These are phyloP conservation scores for Amanita exitialis DNA, from an alignment of 768 basidiomycete genomes.

Conservation along the genomic window DNA sequence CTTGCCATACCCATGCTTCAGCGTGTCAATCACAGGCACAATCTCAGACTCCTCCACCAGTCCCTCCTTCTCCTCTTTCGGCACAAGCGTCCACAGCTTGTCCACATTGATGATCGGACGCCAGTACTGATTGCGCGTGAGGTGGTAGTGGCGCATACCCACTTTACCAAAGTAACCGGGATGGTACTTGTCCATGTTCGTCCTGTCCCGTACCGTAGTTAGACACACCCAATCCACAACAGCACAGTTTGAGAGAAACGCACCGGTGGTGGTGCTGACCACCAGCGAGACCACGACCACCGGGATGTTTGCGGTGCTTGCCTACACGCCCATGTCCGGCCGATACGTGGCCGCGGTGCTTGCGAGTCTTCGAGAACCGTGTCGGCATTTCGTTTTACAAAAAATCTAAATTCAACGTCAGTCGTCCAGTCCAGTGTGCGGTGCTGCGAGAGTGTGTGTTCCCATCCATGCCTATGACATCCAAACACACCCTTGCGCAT, in stretches of 20 bases:
- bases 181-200: slow-evolving; percentile 99
- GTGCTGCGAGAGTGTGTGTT: background rate
- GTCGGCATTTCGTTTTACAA: slow-evolving; percentile 73
- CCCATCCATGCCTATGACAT: no score
- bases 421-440: slow-evolving; percentile 9
- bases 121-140: slow-evolving; percentile 87
- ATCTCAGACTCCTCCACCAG: slow-evolving; percentile 65
- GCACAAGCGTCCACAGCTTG: slow-evolving; percentile 91
- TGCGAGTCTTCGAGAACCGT: slow-evolving; percentile 93
- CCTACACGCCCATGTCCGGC: slow-evolving; percentile 99
- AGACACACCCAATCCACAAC: background rate
- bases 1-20: slow-evolving; percentile 80
- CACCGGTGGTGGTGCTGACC: slow-evolving; percentile 98
- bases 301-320: slow-evolving; percentile 99
- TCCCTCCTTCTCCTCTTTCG: slow-evolving; percentile 72
- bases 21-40: slow-evolving; percentile 92
- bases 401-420: slow-evolving; percentile 8
- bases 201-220: slow-evolving; percentile 31
- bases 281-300: slow-evolving; percentile 99
- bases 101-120: slow-evolving; percentile 97
- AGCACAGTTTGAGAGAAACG: slow-evolving; percentile 19
- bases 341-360: slow-evolving; percentile 98
- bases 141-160: slow-evolving; percentile 99
- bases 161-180: slow-evolving; percentile 99
- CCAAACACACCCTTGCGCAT: slow-evolving; percentile 29